Percentiles rank a stretch among this genome's conserved stretches.
Conservation (phyloP, 2,329 filamentous ascomycete species). For the Talaromyces sp. region DNA sequence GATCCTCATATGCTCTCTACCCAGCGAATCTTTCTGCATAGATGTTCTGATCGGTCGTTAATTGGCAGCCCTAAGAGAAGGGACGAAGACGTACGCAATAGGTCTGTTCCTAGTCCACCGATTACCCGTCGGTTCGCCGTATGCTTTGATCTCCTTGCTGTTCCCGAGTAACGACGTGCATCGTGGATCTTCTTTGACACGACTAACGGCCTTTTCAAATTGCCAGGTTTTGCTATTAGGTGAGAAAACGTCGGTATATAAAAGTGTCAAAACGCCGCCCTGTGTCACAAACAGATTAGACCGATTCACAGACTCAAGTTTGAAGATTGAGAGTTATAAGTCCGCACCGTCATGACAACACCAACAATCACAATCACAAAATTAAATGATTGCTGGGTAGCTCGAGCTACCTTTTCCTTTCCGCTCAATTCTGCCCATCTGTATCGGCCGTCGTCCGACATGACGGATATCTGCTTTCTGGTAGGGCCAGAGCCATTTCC, state of each 20-base stretch:
- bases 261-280: constrained; percentile 72
- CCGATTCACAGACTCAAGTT: background rate
- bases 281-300: constrained; percentile 32
- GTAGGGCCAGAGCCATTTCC: constrained; percentile 45
- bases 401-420: constrained; percentile 75
- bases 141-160: constrained; percentile 69
- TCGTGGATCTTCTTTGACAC: constrained; percentile 67
- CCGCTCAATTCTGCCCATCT: constrained; percentile 74
- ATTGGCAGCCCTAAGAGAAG: background rate
- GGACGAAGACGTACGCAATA: constrained; percentile 44
- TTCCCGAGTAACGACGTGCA: constrained; percentile 75
- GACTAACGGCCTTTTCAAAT: constrained; percentile 82
- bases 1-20: constrained; percentile 77
- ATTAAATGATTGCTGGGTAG: constrained; percentile 89
- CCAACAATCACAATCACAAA: constrained; percentile 74
- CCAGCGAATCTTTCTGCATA: constrained; percentile 66
- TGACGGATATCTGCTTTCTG: constrained; percentile 71
- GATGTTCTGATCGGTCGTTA: constrained; percentile 52
- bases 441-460: constrained; percentile 80
- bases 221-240: constrained; percentile 79
- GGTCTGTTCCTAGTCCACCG: constrained; percentile 70
- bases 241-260: constrained; percentile 80
- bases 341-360: constrained; percentile 67
- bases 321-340: background rate
- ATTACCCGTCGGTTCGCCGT: constrained; percentile 75